Percentiles rank a stretch among this genome's conserved stretches.
Conservation (phyloP, 306 rosid species). For the Cucurbita ficifolia region DNA sequence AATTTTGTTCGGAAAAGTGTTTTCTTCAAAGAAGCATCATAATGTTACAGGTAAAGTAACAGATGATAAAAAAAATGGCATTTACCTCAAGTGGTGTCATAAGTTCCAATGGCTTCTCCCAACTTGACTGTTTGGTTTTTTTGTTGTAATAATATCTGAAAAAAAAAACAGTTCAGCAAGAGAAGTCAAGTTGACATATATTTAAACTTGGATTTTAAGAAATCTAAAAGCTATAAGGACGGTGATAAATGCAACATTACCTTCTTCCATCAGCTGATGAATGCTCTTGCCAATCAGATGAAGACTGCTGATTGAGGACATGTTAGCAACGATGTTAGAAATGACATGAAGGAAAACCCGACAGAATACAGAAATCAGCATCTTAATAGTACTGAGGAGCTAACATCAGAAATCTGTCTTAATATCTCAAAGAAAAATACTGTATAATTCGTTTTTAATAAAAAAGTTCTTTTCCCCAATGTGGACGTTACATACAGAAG, state of each 20-base stretch:
- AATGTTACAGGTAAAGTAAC: not conserved
- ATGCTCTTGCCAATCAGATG: conserved; percentile 99
- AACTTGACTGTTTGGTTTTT: conserved; percentile 80
- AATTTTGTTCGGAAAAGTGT: not conserved
- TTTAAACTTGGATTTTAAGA: not conserved
- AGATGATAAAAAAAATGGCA: not conserved
- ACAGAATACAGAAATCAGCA: conserved; percentile 12
- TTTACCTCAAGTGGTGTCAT: conserved; percentile 98
- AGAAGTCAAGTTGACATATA: not conserved
- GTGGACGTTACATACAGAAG: not conserved
- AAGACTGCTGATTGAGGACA: conserved; percentile 27
- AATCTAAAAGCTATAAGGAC: not conserved
- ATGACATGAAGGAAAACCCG: conserved; percentile 1
- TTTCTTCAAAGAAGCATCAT: not conserved
- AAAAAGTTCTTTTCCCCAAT: not conserved
- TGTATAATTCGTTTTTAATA: not conserved
- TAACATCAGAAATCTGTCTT: not conserved
- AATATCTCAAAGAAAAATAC: not conserved
- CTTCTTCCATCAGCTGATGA: conserved; percentile 82
- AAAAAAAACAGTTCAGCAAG: not conserved
- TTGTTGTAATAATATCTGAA: conserved; percentile 84
- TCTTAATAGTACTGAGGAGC: conserved; percentile 1
- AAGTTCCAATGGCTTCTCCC: conserved; percentile 94
- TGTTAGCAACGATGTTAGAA: conserved; percentile 24
- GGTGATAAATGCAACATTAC: conserved; percentile 18